Evolutionary conservation across 2,329 filamentous ascomycete genomes (phyloP).

Genomic region (Botryosphaeria dothidea): DNA sequence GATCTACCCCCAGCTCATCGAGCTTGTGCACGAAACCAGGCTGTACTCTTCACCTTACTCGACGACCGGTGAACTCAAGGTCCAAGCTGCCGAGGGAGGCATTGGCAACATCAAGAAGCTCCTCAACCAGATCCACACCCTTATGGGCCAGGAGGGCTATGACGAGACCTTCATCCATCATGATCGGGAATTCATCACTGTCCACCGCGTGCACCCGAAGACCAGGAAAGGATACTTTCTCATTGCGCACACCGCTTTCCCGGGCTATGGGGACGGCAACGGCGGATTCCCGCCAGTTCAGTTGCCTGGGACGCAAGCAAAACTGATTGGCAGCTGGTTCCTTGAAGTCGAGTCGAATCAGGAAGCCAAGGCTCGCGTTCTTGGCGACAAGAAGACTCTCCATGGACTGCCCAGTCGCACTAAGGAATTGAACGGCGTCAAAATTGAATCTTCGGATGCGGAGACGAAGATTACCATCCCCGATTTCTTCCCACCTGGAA

Average conservation of each 20-base stretch:
- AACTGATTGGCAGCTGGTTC: conserved; percentile 86
- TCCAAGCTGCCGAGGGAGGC: conserved; percentile 73
- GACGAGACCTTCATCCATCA: conserved; percentile 97
- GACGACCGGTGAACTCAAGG: conserved; percentile 55
- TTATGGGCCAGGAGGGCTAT: conserved; percentile 94
- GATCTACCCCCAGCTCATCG: conserved; percentile 89
- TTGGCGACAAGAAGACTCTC: conserved; percentile 70
- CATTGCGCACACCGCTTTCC: conserved; percentile 94
- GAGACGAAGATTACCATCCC: conserved; percentile 80
- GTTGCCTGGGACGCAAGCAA: conserved; percentile 80
- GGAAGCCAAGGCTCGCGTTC: conserved; percentile 64
- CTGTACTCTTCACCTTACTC: conserved; percentile 80
- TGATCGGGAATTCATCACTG: conserved; percentile 92
- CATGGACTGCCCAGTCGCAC: conserved; percentile 84
- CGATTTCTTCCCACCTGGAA: conserved; percentile 85
- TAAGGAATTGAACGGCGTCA: conserved; percentile 70
- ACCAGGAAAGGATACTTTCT: conserved; percentile 93
- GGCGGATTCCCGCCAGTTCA: conserved; percentile 77
- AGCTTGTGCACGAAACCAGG: conserved; percentile 86
- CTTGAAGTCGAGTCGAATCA: conserved; percentile 82
- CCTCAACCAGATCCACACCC: conserved; percentile 88
- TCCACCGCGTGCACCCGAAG: conserved; percentile 90
- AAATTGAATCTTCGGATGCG: conserved; percentile 68
- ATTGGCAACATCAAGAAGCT: conserved; percentile 91
- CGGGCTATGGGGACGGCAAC: conserved; percentile 83